Evolutionary conservation across 768 basidiomycete species (phyloP), one percentile per base, ranked within the genome.

Genomic region (Leccinellum albellum): DNA sequence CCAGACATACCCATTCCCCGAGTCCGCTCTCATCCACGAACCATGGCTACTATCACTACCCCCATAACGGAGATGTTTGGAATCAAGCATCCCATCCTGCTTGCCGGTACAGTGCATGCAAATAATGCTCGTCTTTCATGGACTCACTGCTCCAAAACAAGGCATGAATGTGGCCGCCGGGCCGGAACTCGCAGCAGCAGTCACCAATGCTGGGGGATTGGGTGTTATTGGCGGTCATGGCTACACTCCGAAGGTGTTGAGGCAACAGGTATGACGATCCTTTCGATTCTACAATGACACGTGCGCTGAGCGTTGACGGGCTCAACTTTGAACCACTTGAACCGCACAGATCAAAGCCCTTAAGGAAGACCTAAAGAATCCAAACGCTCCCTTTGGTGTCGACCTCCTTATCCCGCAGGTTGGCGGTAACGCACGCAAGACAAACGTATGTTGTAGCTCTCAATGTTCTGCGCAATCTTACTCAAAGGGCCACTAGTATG

Each of bases 191-290:
- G 94, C 93, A 17, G 94, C 94, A 40, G 94, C 91, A 37, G 94
- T 96, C 56, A 92, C 91, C 45, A 97, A 96, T 66, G 94, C 93
- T 26, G 94, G 94, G 49, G 94, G 94, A 51, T 64, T 97, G 44
- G 94, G 94, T 60, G 92, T 96, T 51, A 92, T 98, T 59, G 94
- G 94, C 35, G 94, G 94, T 53, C 78, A 89, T 31, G 91, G 91
- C 0, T 94, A 88, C 69, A 91, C 92, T 3, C 89, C 89, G 21
- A 89, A 88, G 71, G 78, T 90, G 51, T 80, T 94, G 23, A 83
- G 87, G 45, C 77, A 82, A 64, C 92, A 93, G 79, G 91, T 90
- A 59, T 78, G 33, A 10, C n/a, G 23, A 37, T 50, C 1, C 6
- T 29, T n/a, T 13, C 24, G 21, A 24, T 9, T 2, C 3, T 35